Evolutionary conservation across 1,284 basidiomycete species (phyloP).

Genomic region (Ganoderma lucidum): DNA sequence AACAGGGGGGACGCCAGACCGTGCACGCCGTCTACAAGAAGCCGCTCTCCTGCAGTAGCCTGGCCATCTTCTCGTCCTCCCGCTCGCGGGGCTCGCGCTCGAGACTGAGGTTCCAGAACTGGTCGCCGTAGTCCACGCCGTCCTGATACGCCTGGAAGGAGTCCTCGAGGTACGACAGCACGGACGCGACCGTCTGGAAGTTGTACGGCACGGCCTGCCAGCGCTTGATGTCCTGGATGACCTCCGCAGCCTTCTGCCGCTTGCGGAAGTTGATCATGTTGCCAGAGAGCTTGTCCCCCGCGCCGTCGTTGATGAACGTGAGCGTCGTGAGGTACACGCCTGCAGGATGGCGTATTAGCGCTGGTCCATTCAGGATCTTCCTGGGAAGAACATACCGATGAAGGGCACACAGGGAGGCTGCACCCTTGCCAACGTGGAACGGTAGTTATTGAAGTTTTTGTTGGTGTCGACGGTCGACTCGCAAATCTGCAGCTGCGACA

Average conservation of each 20-base stretch:
- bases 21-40: conserved; percentile 62
- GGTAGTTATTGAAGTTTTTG: conserved; percentile 95
- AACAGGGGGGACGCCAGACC: not conserved
- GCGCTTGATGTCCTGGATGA: conserved; percentile 95
- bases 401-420: conserved; percentile 98
- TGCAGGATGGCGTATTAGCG: conserved; percentile 41
- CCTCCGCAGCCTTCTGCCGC: conserved; percentile 91
- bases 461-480: conserved; percentile 89
- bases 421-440: conserved; percentile 84
- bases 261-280: conserved; percentile 96
- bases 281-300: conserved; percentile 84
- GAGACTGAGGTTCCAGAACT: conserved; percentile 88
- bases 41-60: conserved; percentile 87
- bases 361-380: not conserved
- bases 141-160: conserved; percentile 76
- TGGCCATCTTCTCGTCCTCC: conserved; percentile 95
- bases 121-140: conserved; percentile 51
- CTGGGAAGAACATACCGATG: conserved; percentile 71
- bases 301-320: conserved; percentile 99
- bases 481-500: conserved; percentile 73
- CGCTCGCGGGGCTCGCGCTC: conserved; percentile 91
- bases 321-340: conserved; percentile 96
- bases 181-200: conserved; percentile 71
- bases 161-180: conserved; percentile 83
- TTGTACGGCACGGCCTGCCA: conserved; percentile 95